Percentiles rank a stretch among this genome's conserved stretches.
Conservation (phyloP, 495 filamentous ascomycete genomes). For the Acidiella bohemica region DNA sequence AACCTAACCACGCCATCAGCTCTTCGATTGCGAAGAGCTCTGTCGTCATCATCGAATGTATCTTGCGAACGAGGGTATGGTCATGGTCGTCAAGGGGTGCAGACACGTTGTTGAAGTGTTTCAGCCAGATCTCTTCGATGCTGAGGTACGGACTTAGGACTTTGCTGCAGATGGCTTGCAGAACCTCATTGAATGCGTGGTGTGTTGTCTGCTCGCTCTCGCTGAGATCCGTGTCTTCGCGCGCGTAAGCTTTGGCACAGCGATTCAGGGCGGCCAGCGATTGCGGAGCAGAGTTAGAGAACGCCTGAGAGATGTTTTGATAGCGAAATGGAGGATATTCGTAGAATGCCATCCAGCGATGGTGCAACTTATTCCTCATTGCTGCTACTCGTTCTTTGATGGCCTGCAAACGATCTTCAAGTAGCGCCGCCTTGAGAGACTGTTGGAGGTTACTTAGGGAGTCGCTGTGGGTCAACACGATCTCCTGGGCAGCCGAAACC, state of each 20-base stretch:
- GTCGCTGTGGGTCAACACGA: conserved; percentile 2
- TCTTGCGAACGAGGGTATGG: neutral
- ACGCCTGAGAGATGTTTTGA: neutral
- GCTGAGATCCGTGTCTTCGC: neutral
- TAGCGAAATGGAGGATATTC: neutral
- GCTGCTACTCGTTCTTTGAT: neutral
- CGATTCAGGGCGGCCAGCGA: neutral
- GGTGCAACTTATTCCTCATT: neutral
- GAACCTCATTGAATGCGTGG: neutral
- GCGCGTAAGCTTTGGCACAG: neutral
- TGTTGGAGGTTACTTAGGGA: neutral
- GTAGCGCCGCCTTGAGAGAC: too few relatives aligned
- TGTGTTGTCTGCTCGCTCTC: neutral
- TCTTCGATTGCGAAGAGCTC: neutral
- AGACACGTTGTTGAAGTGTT: conserved; percentile 4
- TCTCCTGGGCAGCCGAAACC: conserved; percentile 12
- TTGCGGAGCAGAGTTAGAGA: neutral
- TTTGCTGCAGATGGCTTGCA: conserved; percentile 1
- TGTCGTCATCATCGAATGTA: neutral
- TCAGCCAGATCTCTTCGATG: neutral
- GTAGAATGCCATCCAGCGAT: conserved; percentile 2
- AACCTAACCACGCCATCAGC: conserved; percentile 8
- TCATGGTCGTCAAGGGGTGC: neutral
- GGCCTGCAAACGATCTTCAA: too few relatives aligned
- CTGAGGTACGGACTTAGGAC: neutral